Conservation (phyloP, 805 yeast species). For the Huiozyma sinensis region DNA sequence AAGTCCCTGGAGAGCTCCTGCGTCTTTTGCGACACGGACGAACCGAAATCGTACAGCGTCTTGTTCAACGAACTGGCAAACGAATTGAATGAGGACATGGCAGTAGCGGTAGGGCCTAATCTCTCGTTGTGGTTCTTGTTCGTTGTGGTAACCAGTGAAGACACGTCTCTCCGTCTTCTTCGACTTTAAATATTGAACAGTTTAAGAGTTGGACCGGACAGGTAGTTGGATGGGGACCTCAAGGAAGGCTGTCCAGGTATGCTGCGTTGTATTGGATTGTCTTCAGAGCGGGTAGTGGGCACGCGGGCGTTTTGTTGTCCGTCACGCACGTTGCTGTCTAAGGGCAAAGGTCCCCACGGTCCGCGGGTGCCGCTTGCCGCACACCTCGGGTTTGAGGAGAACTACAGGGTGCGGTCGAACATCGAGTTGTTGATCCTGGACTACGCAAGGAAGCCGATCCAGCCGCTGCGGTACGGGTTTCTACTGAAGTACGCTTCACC, state of each 20-base stretch:
- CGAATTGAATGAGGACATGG: slow-evolving; percentile 22
- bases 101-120: neutral
- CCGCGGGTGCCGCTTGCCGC: neutral
- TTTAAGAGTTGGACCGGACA: no score
- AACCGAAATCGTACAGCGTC: slow-evolving; percentile 24
- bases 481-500: slow-evolving; percentile 34
- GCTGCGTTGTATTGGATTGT: no score
- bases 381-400: slow-evolving; percentile 33
- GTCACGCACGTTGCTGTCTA: no score
- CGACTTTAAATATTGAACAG: no score
- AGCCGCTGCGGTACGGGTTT: slow-evolving; percentile 42
- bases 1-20: slow-evolving; percentile 41
- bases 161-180: no score
- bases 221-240: no score
- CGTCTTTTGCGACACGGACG: slow-evolving; percentile 24
- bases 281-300: neutral
- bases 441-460: slow-evolving; percentile 42
- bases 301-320: neutral
- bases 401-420: slow-evolving; percentile 47
- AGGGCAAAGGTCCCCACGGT: neutral
- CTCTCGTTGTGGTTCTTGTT: neutral
- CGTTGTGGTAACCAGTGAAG: no score
- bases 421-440: slow-evolving; percentile 49
- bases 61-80: slow-evolving; percentile 22
- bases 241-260: no score